phyloP scores from a whole-genome alignment of 331 rosid genomes.

The Quercus lobata region DNA sequence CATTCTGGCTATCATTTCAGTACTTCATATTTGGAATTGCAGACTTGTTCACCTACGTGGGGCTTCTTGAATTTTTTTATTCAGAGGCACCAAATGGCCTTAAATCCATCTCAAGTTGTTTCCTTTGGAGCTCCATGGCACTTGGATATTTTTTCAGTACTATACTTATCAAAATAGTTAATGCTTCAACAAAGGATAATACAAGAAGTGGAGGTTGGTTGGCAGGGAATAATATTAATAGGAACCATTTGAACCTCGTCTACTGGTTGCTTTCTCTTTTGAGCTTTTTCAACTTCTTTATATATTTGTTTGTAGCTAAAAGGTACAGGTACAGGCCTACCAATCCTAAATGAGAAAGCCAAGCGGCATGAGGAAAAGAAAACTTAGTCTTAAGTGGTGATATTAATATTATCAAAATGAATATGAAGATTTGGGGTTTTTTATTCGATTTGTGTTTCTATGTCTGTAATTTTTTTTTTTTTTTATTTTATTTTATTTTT shows the following conservation, averaged over 20 bases:
- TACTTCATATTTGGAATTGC: slow-evolving; percentile 90
- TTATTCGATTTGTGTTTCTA: background rate
- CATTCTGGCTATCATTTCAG: slow-evolving; percentile 84
- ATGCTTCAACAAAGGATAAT: slow-evolving; percentile 49
- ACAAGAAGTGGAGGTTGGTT: slow-evolving; percentile 72
- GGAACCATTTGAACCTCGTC: slow-evolving; percentile 71
- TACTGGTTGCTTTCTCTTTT: slow-evolving; percentile 62
- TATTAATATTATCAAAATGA: background rate
- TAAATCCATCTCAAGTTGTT: slow-evolving; percentile 84
- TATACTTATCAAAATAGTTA: slow-evolving; percentile 65
- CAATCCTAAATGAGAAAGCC: slow-evolving; percentile 14
- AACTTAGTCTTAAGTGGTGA: background rate
- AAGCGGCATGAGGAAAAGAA: background rate
- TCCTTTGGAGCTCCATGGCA: slow-evolving; percentile 89
- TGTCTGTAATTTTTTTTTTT: background rate
- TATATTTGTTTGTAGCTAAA: slow-evolving; percentile 55
- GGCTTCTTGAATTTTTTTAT: slow-evolving; percentile 82
- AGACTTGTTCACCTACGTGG: slow-evolving; percentile 79
- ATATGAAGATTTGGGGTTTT: background rate
- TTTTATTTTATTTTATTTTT: background rate
- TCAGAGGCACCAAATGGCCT: slow-evolving; percentile 81
- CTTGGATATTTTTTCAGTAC: slow-evolving; percentile 82
- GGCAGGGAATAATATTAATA: slow-evolving; percentile 75
- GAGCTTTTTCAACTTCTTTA: slow-evolving; percentile 62
- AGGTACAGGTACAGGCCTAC: slow-evolving; percentile 70